A percentile compares a stretch with the other conserved stretches of the same genome.
phyloP scores from a whole-genome alignment of 2,329 filamentous ascomycete species.

The Aspergillus sp. region DNA sequence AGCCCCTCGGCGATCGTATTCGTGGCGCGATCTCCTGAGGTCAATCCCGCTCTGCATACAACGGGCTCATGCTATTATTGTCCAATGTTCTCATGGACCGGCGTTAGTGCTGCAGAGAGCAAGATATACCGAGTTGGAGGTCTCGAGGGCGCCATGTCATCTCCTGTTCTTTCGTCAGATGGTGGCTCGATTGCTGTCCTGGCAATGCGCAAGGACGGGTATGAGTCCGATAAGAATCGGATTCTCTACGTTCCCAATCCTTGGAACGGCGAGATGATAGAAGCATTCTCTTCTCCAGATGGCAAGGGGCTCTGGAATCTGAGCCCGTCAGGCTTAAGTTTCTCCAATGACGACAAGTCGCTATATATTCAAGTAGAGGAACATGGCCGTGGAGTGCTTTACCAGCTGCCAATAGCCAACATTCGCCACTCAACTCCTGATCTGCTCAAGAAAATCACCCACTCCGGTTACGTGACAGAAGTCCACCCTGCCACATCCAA shows the following conservation, averaged over 20 bases:
- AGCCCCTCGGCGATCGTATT: conserved; percentile 47
- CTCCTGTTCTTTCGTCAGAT: conserved; percentile 46
- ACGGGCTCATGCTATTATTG: conserved; percentile 48
- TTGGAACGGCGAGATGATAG: conserved; percentile 40
- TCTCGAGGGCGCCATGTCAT: conserved; percentile 46
- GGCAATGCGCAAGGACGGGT: conserved; percentile 46
- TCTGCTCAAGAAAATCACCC: conserved; percentile 38
- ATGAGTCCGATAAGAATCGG: conserved; percentile 49
- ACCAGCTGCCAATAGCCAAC: conserved; percentile 37
- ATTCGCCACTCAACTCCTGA: conserved; percentile 30
- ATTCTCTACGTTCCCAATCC: conserved; percentile 45
- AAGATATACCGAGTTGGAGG: conserved; percentile 33
- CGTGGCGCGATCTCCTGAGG: conserved; percentile 46
- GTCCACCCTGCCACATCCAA: conserved; percentile 35
- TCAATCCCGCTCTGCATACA: conserved; percentile 49
- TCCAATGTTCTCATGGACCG: conserved; percentile 44
- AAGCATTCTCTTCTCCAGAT: conserved; percentile 39
- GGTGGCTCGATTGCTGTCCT: conserved; percentile 45
- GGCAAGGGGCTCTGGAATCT: conserved; percentile 43
- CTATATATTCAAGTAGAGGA: conserved; percentile 45
- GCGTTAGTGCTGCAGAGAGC: conserved; percentile 31
- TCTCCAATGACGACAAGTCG: conserved; percentile 42
- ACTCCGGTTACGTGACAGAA: conserved; percentile 42
- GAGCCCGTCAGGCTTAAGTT: conserved; percentile 43
- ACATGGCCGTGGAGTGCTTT: conserved; percentile 43